Evolutionary conservation across 768 basidiomycete genomes (phyloP), one percentile per base, ranked within the genome.

Genomic region (Brasilioporus rufonigricans): DNA sequence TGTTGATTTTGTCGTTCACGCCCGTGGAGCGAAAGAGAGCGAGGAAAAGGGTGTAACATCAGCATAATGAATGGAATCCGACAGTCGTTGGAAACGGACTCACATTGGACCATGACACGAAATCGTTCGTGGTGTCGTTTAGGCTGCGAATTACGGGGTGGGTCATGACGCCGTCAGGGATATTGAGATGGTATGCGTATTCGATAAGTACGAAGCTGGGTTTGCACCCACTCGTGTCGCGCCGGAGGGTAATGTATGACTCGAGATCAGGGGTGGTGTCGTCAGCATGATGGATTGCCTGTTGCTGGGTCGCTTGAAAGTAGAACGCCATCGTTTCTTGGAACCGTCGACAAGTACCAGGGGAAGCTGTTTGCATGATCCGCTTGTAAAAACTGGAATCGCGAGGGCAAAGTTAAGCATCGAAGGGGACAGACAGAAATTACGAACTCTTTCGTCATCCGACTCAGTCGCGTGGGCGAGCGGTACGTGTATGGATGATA

Each of bases 161-260:
- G 16, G 87, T 82, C 82, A 90, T 87, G 52, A 91, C 87, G 62
- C 85, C 84, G 66, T 90, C 88, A 2, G 91, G 91, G 49, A 92
- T 81, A 63, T 87, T 76, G 44, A 92, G 80, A 65, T 89, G 82
- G 65, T 87, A 80, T 35, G 83, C 44, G n/a, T 29, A 44, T 44
- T 44, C 44, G 14, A 44, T 31, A 29, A 44, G 44, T 11, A 14
- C 44, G 27, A 16, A 44, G n/a, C 18, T 44, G 26, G 44, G 10
- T 44, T 44, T 44, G 11, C 44, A 44, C 44, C 44, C 44, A 6
- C 44, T 44, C 27, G 44, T 31, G n/a, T 44, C 44, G 44, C 44
- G 29, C 8, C 44, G 44, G n/a, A 44, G 29, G 44, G 44, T 3
- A 31, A 44, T 31, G 44, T 44, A 44, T 10, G 44, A 31, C 10